These are phyloP conservation scores for Letharia columbiana DNA, from an alignment of 495 filamentous ascomycete species.

Conservation along the genomic window DNA sequence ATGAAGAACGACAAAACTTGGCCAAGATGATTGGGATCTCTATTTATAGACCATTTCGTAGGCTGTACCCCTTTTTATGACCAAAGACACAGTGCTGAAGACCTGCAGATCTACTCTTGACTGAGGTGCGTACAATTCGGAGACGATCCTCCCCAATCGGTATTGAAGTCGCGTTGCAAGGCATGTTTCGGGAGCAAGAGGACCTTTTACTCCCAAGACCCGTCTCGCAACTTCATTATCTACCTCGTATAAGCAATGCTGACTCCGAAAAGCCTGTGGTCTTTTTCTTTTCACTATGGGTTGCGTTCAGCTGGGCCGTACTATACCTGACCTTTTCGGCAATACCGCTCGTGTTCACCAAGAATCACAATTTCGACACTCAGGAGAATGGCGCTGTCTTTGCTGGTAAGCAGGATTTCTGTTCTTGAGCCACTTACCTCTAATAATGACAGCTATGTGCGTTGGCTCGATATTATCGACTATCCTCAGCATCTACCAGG, in stretches of 20 bases:
- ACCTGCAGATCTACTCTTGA: constrained; percentile 58
- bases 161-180: no score
- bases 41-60: constrained; percentile 67
- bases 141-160: no score
- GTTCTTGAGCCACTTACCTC: neutral
- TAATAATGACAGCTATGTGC: constrained; percentile 47
- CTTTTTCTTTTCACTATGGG: constrained; percentile 91
- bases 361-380: constrained; percentile 59
- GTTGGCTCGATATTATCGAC: constrained; percentile 62
- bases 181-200: no score
- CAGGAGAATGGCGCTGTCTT: constrained; percentile 68
- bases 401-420: constrained; percentile 33
- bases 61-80: constrained; percentile 19
- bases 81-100: constrained; percentile 7
- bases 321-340: constrained; percentile 77
- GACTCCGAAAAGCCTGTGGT: constrained; percentile 53
- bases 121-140: constrained; percentile 39
- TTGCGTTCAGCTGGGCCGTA: constrained; percentile 81
- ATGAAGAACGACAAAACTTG: constrained; percentile 68
- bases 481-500: constrained; percentile 67
- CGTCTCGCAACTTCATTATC: no score
- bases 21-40: constrained; percentile 67
- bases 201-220: no score
- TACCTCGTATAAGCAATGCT: no score
- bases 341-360: constrained; percentile 68